Conservation (phyloP, 345 rosid genomes). For the Rhizophora apiculata region DNA sequence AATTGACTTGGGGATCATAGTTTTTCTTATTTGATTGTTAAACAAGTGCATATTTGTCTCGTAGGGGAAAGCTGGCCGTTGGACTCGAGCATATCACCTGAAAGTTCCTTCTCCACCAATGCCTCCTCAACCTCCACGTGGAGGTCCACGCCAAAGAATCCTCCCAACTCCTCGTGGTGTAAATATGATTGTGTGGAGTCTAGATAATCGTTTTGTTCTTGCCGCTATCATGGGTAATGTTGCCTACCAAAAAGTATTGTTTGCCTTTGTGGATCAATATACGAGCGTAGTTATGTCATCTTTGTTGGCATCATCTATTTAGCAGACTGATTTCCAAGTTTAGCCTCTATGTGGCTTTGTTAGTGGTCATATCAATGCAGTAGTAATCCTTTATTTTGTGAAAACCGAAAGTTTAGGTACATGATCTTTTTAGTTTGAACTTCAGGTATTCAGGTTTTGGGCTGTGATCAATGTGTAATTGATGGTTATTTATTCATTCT, state of each 20-base stretch:
- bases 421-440: not conserved
- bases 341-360: no score
- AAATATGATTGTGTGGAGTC: conserved; percentile 96
- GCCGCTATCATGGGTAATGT: conserved; percentile 96
- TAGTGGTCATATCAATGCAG: no score
- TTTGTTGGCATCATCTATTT: no score
- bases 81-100: conserved; percentile 88
- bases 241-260: not conserved
- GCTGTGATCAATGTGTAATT: no score
- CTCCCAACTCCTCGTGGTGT: conserved; percentile 99
- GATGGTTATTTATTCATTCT: no score
- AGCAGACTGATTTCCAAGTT: no score
- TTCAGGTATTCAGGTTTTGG: no score
- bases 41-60: conserved; percentile 13
- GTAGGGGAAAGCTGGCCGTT: conserved; percentile 82
- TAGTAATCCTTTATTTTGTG: no score
- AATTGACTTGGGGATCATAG: not conserved
- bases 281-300: no score
- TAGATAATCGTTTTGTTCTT: conserved; percentile 98
- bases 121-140: conserved; percentile 92
- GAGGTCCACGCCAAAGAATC: conserved; percentile 97
- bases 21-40: not conserved
- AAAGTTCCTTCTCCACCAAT: conserved; percentile 99
- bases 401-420: not conserved
- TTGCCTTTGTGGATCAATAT: no score